Percentiles rank a stretch among this genome's conserved stretches.
Evolutionary conservation across 164 flowering plant species (phyloP).

Genomic region (Chimonanthus praecox): DNA sequence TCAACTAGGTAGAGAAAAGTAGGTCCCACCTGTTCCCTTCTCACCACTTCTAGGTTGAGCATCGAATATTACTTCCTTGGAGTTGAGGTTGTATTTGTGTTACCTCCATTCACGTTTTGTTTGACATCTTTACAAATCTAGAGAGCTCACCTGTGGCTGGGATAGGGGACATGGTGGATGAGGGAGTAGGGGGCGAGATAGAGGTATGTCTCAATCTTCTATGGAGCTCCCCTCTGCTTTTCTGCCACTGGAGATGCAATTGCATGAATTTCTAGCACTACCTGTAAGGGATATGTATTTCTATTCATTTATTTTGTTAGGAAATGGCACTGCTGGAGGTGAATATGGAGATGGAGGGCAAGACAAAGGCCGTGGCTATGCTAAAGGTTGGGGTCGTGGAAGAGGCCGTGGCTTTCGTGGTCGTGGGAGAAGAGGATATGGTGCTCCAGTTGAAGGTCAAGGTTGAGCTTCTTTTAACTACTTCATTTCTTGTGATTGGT

Average conservation of each 20-base stretch:
- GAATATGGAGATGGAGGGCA: constrained; percentile 80
- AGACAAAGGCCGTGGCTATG: constrained; percentile 49
- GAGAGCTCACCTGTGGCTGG: constrained; percentile 67
- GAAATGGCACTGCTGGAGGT: constrained; percentile 49
- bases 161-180: constrained; percentile 72
- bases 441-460: constrained; percentile 58
- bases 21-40: too few relatives aligned
- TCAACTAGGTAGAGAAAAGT: too few relatives aligned
- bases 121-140: constrained; percentile 17
- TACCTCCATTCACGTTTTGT: background rate
- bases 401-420: constrained; percentile 68
- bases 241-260: background rate
- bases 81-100: too few relatives aligned
- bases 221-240: background rate
- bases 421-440: constrained; percentile 59
- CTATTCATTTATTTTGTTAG: constrained; percentile 24
- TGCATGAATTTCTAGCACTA: background rate
- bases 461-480: constrained; percentile 22
- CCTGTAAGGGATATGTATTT: background rate
- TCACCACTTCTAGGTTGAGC: too few relatives aligned
- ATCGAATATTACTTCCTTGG: too few relatives aligned
- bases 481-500: background rate
- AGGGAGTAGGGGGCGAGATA: constrained; percentile 47
- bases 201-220: constrained; percentile 31
- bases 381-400: constrained; percentile 55